phyloP scores from a whole-genome alignment of 1,284 basidiomycete species.

The Puccinia coronata region DNA sequence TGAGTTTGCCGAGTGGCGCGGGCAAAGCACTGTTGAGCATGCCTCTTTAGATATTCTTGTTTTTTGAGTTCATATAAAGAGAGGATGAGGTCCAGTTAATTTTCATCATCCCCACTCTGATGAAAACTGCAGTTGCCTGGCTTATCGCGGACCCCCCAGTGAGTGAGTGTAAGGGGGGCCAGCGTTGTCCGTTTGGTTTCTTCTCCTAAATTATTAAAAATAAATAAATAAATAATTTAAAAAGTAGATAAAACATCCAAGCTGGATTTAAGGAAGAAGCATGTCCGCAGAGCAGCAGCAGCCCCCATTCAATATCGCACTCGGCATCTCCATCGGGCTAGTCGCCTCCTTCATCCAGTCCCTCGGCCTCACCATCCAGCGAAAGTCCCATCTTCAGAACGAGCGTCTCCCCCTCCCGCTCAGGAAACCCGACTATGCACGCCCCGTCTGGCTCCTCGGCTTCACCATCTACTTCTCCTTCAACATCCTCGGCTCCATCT shows the following conservation, averaged over 20 bases:
- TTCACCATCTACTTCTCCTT: slow-evolving; percentile 68
- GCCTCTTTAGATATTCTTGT: too few species aligned
- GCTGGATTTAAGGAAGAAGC: too few species aligned
- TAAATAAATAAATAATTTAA: background rate
- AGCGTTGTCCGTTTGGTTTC: slow-evolving; percentile 47
- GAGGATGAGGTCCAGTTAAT: too few species aligned
- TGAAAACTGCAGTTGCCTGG: too few species aligned
- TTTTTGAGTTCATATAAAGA: too few species aligned
- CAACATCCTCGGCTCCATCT: slow-evolving; percentile 86
- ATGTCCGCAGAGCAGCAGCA: background rate
- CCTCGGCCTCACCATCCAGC: slow-evolving; percentile 84
- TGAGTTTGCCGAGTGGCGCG: too few species aligned
- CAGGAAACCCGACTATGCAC: slow-evolving; percentile 70
- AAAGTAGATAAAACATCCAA: background rate
- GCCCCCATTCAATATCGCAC: slow-evolving; percentile 4
- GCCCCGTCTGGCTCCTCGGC: slow-evolving; percentile 82
- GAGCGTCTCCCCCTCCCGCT: slow-evolving; percentile 69
- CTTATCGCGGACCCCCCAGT: too few species aligned
- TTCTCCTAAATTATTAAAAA: background rate
- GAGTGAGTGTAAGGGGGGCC: too few species aligned
- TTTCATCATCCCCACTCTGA: too few species aligned
- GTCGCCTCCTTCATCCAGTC: slow-evolving; percentile 86
- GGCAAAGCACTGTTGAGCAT: too few species aligned
- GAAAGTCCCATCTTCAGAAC: slow-evolving; percentile 89
- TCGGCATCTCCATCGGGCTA: slow-evolving; percentile 70